These are phyloP conservation scores for Dioscorea zingiberensis DNA, from an alignment of 106 monocot species.

Conservation along the genomic window DNA sequence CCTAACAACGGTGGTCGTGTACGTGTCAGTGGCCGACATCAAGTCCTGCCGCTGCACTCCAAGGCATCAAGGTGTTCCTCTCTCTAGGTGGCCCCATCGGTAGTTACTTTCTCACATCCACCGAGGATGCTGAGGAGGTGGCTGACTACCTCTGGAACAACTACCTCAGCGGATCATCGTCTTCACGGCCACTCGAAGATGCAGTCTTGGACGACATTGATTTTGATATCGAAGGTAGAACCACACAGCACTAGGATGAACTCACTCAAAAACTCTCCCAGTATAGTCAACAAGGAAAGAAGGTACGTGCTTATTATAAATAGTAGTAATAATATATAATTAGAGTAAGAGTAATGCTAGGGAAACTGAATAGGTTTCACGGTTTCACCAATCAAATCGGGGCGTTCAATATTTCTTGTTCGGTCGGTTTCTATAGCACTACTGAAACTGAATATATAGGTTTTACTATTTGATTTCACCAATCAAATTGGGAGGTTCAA, in stretches of 20 bases:
- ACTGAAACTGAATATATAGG: no score
- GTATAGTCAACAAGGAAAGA: slow-evolving; percentile 17
- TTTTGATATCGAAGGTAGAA: slow-evolving; percentile 45
- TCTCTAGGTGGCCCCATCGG: slow-evolving; percentile 40
- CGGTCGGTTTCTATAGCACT: no score
- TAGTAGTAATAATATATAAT: no score
- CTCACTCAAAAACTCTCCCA: slow-evolving; percentile 17
- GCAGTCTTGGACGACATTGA: slow-evolving; percentile 56
- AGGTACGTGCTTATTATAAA: no score
- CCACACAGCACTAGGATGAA: slow-evolving; percentile 20
- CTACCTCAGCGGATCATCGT: slow-evolving; percentile 38
- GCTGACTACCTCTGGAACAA: slow-evolving; percentile 54
- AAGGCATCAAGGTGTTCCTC: slow-evolving; percentile 31
- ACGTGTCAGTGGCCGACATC: slow-evolving; percentile 30
- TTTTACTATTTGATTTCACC: no score
- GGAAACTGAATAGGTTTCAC: no score
- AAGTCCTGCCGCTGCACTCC: slow-evolving; percentile 21
- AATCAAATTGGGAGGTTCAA: no score
- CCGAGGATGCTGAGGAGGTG: slow-evolving; percentile 31
- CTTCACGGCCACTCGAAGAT: slow-evolving; percentile 33
- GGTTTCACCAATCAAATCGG: no score
- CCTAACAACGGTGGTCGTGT: slow-evolving; percentile 22
- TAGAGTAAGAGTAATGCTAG: no score
- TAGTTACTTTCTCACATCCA: slow-evolving; percentile 29
- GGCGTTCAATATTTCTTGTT: no score